Evolutionary conservation across 441 rosid species (phyloP), one percentile per base, ranked within the genome.

Genomic region (Mallotus repandus): DNA sequence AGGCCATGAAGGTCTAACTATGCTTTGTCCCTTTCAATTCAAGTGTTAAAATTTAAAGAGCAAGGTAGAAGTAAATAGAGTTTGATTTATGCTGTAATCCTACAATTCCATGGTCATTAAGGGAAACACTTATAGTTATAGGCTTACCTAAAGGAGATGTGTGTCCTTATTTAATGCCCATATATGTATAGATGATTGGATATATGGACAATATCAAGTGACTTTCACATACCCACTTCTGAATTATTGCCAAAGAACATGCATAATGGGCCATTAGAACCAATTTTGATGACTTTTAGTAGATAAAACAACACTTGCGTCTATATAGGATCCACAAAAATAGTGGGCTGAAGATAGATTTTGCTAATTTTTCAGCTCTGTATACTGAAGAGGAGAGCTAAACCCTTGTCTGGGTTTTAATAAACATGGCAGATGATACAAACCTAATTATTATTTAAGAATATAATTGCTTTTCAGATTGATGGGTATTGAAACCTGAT

Each of bases 191-290:
- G 16, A 15, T 50, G 55, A 50, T 50, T 50, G 0, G 63, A 60
- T 29, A 29, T 29, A 29, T 60, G 43, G 6, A 29, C n/a, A 60
- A 0, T 60, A 35, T 32, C 6, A 62, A 62, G 46, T 16, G 63
- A 32, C 41, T 11, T 12, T 38, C 63, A 9, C 10, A 14, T 7
- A 13, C 55, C 18, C 41, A 12, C 41, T 32, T 13, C 16, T 63
- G 67, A 64, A 66, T 66, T 48, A 49, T 66, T 66, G 69, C 46
- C 38, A 50, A 49, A 25, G 64, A 22, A 66, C 43, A 25, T 14
- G 45, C 2, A 21, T 1, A 8, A 49, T 49, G 69, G 55, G 56
- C 56, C 57, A 21, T 12, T 65, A 7, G 8, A 55, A 55, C 5
- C 55, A 50, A 50, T 9, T 50, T 50, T 15, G 18, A 15, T 50